Percentiles rank a stretch among this genome's conserved stretches.
phyloP scores from a whole-genome alignment of 192 early-diverging fungal species.

The Obelidium mucronatum region DNA sequence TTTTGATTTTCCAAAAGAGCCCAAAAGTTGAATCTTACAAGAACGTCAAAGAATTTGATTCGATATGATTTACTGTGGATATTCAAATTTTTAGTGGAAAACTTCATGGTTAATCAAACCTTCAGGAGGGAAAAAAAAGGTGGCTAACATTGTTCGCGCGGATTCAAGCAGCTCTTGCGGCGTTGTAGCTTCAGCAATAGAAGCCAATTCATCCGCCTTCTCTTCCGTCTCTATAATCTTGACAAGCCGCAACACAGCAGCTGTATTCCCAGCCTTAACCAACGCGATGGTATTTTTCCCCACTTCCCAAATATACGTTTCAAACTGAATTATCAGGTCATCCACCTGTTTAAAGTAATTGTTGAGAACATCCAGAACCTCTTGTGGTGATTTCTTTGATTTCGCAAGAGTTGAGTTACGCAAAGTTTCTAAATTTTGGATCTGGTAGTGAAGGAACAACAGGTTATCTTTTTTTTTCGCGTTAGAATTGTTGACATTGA shows the following conservation, averaged over 20 bases:
- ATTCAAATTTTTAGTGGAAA: background rate
- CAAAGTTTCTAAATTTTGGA: constrained; percentile 86
- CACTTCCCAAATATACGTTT: constrained; percentile 85
- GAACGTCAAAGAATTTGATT: constrained; percentile 79
- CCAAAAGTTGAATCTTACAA: too few species aligned
- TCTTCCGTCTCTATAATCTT: constrained; percentile 98
- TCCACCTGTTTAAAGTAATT: constrained; percentile 89
- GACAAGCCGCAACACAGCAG: constrained; percentile 84
- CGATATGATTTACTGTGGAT: constrained; percentile 72
- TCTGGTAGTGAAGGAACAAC: constrained; percentile 85
- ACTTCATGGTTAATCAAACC: background rate
- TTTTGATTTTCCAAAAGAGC: background rate
- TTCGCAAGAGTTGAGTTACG: constrained; percentile 84
- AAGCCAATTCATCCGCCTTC: constrained; percentile 79
- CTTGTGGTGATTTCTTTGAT: constrained; percentile 67
- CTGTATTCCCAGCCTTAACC: constrained; percentile 69
- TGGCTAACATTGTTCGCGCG: constrained; percentile 21
- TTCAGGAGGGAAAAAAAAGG: too few species aligned
- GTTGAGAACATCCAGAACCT: constrained; percentile 84
- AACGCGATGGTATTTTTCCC: constrained; percentile 82
- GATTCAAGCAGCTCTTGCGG: constrained; percentile 21
- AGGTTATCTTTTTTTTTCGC: constrained; percentile 74
- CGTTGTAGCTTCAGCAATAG: constrained; percentile 45
- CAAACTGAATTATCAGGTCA: constrained; percentile 81
- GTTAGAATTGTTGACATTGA: background rate